Conservation (phyloP, 129 eudicot species). For the Artemisia argyi region DNA sequence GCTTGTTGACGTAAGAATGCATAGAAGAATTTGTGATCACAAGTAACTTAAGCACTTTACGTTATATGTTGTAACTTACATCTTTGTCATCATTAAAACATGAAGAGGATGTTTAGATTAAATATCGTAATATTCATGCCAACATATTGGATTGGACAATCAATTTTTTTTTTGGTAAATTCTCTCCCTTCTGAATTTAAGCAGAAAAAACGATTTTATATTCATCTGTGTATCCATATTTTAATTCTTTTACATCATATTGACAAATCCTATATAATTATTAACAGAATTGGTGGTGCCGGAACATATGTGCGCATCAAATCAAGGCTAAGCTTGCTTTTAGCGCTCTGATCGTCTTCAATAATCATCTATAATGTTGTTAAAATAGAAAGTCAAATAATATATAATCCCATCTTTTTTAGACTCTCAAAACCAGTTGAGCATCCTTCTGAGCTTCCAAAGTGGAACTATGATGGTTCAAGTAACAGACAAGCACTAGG, state of each 20-base stretch:
- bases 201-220: neutral
- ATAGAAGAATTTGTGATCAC: too few relatives aligned
- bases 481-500: slow-evolving; percentile 66
- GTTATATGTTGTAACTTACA: too few relatives aligned
- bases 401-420: slow-evolving; percentile 10
- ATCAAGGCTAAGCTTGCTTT: slow-evolving; percentile 65
- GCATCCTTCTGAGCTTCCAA: slow-evolving; percentile 95
- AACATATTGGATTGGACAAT: too few relatives aligned
- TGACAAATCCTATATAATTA: neutral
- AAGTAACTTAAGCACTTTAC: too few relatives aligned
- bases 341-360: neutral
- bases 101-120: too few relatives aligned
- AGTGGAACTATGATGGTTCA: slow-evolving; percentile 98
- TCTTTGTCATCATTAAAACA: too few relatives aligned
- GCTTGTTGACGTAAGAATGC: too few relatives aligned
- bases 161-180: slow-evolving; percentile 45
- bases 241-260: slow-evolving; percentile 1
- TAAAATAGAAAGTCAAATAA: neutral
- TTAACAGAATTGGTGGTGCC: slow-evolving; percentile 83
- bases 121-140: too few relatives aligned
- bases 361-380: slow-evolving; percentile 4
- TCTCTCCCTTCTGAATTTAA: neutral
- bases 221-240: neutral
- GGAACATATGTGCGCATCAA: slow-evolving; percentile 74
- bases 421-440: slow-evolving; percentile 79